Evolutionary conservation across 768 basidiomycete species (phyloP).

Genomic region (Suillus discolor): DNA sequence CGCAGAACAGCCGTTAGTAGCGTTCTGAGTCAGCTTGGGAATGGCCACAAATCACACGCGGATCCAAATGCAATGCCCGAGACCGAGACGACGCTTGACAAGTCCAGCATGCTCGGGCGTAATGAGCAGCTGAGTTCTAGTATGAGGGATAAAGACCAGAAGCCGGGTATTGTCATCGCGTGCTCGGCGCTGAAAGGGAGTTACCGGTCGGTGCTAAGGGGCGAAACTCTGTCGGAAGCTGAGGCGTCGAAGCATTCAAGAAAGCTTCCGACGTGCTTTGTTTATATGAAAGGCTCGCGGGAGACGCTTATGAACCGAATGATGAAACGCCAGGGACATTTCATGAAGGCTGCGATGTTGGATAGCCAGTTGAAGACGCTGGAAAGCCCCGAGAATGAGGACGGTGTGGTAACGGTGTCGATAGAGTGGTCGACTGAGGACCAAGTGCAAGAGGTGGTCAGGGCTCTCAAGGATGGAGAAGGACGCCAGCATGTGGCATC

Average conservation of each 20-base stretch:
- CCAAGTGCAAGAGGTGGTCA: slow-evolving; percentile 50
- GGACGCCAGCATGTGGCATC: not conserved
- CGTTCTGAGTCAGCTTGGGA: slow-evolving; percentile 12
- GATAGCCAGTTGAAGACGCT: slow-evolving; percentile 75
- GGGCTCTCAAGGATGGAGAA: not conserved
- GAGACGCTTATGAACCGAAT: slow-evolving; percentile 65
- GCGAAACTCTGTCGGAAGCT: slow-evolving; percentile 12
- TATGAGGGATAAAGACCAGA: slow-evolving; percentile 9
- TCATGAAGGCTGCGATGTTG: slow-evolving; percentile 83
- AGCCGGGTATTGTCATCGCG: slow-evolving; percentile 71
- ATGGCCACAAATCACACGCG: slow-evolving; percentile 28
- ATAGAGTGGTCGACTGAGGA: slow-evolving; percentile 53
- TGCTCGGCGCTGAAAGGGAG: slow-evolving; percentile 83
- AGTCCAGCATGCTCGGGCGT: not conserved
- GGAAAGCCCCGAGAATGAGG: slow-evolving; percentile 69
- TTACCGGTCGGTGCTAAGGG: slow-evolving; percentile 85
- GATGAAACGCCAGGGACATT: slow-evolving; percentile 67
- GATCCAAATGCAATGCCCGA: slow-evolving; percentile 12
- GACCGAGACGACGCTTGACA: slow-evolving; percentile 6
- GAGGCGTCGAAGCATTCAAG: slow-evolving; percentile 25
- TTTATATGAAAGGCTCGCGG: slow-evolving; percentile 69
- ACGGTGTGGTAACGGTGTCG: slow-evolving; percentile 64
- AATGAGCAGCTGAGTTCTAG: not conserved
- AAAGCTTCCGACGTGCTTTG: slow-evolving; percentile 68
- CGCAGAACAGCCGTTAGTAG: slow-evolving; percentile 56